Base-by-base conservation (phyloP, 73 alveolate genomes). In the Uronychia binucleata region DNA sequence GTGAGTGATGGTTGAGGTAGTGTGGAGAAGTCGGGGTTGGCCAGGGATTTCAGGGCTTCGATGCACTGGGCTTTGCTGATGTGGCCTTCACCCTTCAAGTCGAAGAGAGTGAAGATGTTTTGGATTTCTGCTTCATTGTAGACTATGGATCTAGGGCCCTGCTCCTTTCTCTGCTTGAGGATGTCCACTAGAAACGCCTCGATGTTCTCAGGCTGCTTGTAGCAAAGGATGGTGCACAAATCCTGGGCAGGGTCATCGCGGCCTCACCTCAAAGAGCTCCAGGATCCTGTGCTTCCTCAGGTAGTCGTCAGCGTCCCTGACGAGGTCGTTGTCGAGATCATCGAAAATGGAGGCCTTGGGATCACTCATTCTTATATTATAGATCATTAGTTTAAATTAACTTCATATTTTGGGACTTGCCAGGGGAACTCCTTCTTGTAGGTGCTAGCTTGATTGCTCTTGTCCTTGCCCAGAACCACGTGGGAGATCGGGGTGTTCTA, bases 131-230 rank as follows among this genome's bases (percentile, higher is more conserved):
- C 91, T 33, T 89, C 97, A 74, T 90, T 89, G 86, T 89, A 92
- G 29, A 92, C 95, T 30, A 89, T 89, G 29, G 92, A 84, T 57
- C 92, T 46, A 29, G 90, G 74, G 13, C 97, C 97, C 28, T 84
- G 84, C 81, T 79, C 91, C 77, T 90, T 89, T 46, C 97, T 79
- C 35, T 90, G 86, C 87, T 89, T 93, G 14, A 93, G 91, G 57
- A 77, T 77, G 59, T 93, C 94, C 26, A 93, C 91, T 8, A 93
- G 79, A 84, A 90, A 93, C 26, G 79, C 58, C 78, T 89, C 94
- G 30, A 93, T 90, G 80, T 93, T 90, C 35, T 91, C 95, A 28
- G 97, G 97, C 82, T 90, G 91, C 58, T 90, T 90, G 81, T 90
- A 87, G 79, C 93, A 85, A 5, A 90, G 78, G 60, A 90, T 90